Conservation (phyloP, 1,284 basidiomycete species). For the Sporisorium exsertum region DNA sequence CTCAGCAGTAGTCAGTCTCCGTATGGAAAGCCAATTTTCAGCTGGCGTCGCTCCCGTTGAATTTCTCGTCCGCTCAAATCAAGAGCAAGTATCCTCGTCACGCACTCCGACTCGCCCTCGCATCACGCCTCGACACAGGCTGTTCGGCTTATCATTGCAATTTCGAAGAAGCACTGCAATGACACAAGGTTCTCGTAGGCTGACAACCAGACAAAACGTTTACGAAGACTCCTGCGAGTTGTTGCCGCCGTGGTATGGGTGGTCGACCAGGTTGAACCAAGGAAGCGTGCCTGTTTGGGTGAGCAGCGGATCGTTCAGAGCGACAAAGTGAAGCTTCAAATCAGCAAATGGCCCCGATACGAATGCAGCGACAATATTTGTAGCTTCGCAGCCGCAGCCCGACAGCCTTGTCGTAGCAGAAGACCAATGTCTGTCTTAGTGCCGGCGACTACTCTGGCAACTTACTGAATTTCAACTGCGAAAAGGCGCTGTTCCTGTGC, state of each 20-base stretch:
- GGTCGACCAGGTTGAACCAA: slow-evolving; percentile 69
- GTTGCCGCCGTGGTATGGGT: slow-evolving; percentile 61
- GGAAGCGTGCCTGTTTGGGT: slow-evolving; percentile 58
- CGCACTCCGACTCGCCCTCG: background rate
- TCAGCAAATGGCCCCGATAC: background rate
- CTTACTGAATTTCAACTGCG: slow-evolving; percentile 74
- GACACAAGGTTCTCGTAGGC: background rate
- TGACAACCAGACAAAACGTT: background rate
- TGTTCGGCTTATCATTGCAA: slow-evolving; percentile 1
- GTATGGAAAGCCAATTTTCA: background rate
- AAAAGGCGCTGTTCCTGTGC: slow-evolving; percentile 89
- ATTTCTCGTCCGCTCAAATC: background rate
- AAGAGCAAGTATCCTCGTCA: background rate
- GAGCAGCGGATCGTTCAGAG: too few species aligned
- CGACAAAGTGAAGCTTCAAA: background rate
- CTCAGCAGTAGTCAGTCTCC: background rate
- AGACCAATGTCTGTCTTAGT: background rate
- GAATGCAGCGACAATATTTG: background rate
- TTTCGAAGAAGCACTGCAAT: background rate
- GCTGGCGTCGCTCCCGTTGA: background rate
- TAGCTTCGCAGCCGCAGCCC: background rate
- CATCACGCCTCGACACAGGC: background rate
- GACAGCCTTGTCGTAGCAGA: background rate
- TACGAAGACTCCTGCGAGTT: slow-evolving; percentile 40
- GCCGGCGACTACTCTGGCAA: background rate